phyloP scores from a whole-genome alignment of 2,329 filamentous ascomycete genomes.

The Colletotrichum horii region DNA sequence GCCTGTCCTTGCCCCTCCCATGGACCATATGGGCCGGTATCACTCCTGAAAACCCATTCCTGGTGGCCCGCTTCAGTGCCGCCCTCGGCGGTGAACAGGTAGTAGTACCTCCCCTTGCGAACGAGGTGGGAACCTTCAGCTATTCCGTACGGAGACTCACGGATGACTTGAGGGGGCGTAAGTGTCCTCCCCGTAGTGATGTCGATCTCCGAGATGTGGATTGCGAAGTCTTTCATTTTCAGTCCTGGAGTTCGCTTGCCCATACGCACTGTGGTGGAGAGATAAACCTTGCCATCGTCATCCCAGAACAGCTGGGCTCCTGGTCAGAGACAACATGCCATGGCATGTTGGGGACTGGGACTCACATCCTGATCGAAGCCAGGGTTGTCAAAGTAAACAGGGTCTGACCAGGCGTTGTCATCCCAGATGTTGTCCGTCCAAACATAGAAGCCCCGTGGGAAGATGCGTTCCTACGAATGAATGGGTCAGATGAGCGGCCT shows the following conservation, averaged over 20 bases:
- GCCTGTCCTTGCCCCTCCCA: constrained; percentile 53
- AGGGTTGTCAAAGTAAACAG: constrained; percentile 57
- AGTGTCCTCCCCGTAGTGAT: constrained; percentile 45
- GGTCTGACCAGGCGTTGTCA: constrained; percentile 55
- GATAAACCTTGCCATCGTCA: constrained; percentile 52
- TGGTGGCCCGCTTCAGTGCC: constrained; percentile 54
- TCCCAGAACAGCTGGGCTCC: constrained; percentile 48
- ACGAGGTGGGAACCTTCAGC: constrained; percentile 48
- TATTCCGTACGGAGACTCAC: constrained; percentile 41
- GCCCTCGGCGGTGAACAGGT: constrained; percentile 45
- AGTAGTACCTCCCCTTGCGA: constrained; percentile 38
- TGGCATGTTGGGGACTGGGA: neutral
- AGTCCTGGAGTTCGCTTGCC: constrained; percentile 38
- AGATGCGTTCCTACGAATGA: constrained; percentile 47
- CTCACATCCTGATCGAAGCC: constrained; percentile 59
- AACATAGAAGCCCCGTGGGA: constrained; percentile 59
- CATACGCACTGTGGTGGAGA: constrained; percentile 47
- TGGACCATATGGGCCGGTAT: constrained; percentile 46
- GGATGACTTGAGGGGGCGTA: constrained; percentile 37
- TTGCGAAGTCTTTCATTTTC: constrained; percentile 56
- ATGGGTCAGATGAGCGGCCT: neutral
- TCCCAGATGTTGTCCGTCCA: constrained; percentile 58
- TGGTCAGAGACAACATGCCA: neutral
- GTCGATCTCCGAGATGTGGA: constrained; percentile 50
- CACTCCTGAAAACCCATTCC: constrained; percentile 56